These are phyloP conservation scores for Symmetrospora coprosmae DNA, from an alignment of 768 basidiomycete species.

Conservation along the genomic window DNA sequence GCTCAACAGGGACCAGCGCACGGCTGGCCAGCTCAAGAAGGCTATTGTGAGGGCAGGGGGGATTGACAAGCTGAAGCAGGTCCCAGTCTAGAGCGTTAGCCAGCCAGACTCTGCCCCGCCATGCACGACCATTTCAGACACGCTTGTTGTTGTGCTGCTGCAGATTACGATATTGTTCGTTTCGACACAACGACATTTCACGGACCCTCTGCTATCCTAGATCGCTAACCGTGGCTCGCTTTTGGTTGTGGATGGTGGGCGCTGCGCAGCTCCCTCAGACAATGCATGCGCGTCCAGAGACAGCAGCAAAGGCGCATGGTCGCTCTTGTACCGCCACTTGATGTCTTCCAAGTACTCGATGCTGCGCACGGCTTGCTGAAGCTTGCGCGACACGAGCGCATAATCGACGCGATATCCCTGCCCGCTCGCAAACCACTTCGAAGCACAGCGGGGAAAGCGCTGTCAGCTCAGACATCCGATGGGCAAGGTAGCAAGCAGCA, in stretches of 20 bases:
- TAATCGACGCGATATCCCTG: constrained; percentile 29
- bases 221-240: too few species aligned
- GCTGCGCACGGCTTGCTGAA: not conserved
- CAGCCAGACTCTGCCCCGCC: too few species aligned
- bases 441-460: too few species aligned
- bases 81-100: too few species aligned
- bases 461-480: not conserved
- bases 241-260: too few species aligned
- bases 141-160: not conserved
- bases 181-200: too few species aligned
- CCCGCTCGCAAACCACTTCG: constrained; percentile 24
- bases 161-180: not conserved
- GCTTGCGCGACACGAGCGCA: constrained; percentile 14
- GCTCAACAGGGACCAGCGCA: constrained; percentile 72
- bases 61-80: not conserved
- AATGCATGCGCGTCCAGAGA: not conserved
- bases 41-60: constrained; percentile 3
- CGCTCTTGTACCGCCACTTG: constrained; percentile 17
- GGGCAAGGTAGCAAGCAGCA: not conserved
- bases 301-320: constrained; percentile 23
- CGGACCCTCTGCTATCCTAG: too few species aligned
- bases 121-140: too few species aligned
- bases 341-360: constrained; percentile 19
- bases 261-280: not conserved
- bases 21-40: constrained; percentile 53